A percentile compares a stretch with the other conserved stretches of the same genome.
These are phyloP conservation scores for Diaporthe citri DNA, from an alignment of 2,329 filamentous ascomycete species.

Conservation along the genomic window DNA sequence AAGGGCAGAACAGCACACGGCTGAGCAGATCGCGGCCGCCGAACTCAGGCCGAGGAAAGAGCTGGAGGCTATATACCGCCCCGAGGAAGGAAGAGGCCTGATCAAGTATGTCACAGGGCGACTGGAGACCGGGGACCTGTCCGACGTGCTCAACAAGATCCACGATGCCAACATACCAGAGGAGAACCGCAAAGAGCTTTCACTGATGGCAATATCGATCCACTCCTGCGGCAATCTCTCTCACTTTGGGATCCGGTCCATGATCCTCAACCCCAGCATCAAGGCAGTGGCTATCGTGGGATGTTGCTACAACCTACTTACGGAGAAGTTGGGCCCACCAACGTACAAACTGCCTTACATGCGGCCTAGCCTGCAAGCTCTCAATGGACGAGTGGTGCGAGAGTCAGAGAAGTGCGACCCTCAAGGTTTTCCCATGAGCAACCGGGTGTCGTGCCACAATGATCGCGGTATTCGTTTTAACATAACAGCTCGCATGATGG, in stretches of 20 bases:
- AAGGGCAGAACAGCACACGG: constrained; percentile 47
- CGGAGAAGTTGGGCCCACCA: constrained; percentile 87
- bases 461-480: constrained; percentile 83
- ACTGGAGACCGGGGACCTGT: constrained; percentile 79
- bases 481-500: constrained; percentile 98
- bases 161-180: constrained; percentile 55
- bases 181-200: constrained; percentile 54
- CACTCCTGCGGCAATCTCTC: constrained; percentile 99
- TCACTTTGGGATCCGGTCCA: constrained; percentile 90
- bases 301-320: constrained; percentile 97
- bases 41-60: constrained; percentile 66
- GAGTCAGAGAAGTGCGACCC: constrained; percentile 84
- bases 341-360: constrained; percentile 87
- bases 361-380: constrained; percentile 74
- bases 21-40: constrained; percentile 48
- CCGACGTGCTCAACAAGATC: constrained; percentile 74
- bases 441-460: constrained; percentile 71
- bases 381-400: constrained; percentile 76
- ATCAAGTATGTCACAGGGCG: constrained; percentile 84
- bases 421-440: constrained; percentile 94
- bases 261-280: constrained; percentile 86
- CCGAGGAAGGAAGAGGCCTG: constrained; percentile 73
- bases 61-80: constrained; percentile 65
- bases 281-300: constrained; percentile 95
- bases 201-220: constrained; percentile 90